Evolutionary conservation across 257 asterid species (phyloP).

Genomic region (Penstemon davidsonii): DNA sequence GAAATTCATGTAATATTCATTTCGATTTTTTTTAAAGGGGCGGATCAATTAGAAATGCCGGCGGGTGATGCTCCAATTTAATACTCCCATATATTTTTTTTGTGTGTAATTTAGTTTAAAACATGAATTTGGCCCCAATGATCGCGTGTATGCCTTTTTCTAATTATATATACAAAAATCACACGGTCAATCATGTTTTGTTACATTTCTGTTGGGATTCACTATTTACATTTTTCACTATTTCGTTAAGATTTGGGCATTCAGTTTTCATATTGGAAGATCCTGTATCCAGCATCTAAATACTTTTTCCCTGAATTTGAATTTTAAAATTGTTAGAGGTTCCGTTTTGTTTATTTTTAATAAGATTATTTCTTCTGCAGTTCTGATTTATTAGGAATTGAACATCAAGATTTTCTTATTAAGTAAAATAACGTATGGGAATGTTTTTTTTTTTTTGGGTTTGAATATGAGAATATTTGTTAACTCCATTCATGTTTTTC

Average conservation of each 20-base stretch:
- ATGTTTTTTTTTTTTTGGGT: not conserved
- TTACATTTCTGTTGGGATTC: not conserved
- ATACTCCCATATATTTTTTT: too few species aligned
- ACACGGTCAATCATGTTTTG: not conserved
- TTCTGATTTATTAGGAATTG: too few species aligned
- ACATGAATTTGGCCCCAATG: not conserved
- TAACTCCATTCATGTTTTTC: not conserved
- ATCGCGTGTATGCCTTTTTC: slow-evolving; percentile 11
- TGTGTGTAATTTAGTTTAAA: too few species aligned
- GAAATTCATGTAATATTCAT: not conserved
- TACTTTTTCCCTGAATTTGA: not conserved
- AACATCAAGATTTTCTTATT: too few species aligned
- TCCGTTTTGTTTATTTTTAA: too few species aligned
- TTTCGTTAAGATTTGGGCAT: too few species aligned
- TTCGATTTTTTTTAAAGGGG: not conserved
- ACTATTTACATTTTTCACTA: not conserved
- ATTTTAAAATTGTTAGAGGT: too few species aligned
- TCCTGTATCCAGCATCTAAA: not conserved
- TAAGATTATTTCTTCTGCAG: too few species aligned
- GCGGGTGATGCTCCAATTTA: too few species aligned
- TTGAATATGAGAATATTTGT: not conserved
- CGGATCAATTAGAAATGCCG: not conserved
- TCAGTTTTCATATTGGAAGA: not conserved
- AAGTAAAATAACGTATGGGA: not conserved
- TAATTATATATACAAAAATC: slow-evolving; percentile 7